phyloP scores from a whole-genome alignment of 2,329 filamentous ascomycete species.

The Ophiostoma sp. region DNA sequence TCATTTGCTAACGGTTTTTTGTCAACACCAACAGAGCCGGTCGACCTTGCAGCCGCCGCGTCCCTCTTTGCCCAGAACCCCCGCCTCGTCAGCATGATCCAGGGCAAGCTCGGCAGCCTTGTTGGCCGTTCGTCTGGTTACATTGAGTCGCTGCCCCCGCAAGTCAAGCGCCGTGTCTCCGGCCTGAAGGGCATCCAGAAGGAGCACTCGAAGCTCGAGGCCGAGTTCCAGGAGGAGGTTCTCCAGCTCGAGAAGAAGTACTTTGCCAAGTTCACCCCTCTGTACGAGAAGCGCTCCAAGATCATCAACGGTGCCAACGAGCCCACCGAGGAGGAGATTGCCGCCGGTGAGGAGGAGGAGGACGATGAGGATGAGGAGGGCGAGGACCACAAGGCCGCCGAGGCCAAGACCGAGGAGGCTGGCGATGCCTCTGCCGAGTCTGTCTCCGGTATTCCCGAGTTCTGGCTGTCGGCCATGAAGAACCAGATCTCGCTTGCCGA shows the following conservation, averaged over 20 bases:
- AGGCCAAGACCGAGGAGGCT: slow-evolving; percentile 57
- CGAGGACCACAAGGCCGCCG: slow-evolving; percentile 52
- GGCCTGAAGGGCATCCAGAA: slow-evolving; percentile 98
- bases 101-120: slow-evolving; percentile 89
- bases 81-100: slow-evolving; percentile 92
- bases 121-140: slow-evolving; percentile 96
- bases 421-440: slow-evolving; percentile 48
- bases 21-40: slow-evolving; percentile 69
- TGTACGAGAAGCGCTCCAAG: slow-evolving; percentile 90
- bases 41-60: slow-evolving; percentile 82
- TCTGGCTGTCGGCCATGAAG: slow-evolving; percentile 99
- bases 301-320: slow-evolving; percentile 88
- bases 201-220: slow-evolving; percentile 97
- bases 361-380: slow-evolving; percentile 64
- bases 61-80: slow-evolving; percentile 96
- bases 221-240: slow-evolving; percentile 97
- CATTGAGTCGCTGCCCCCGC: slow-evolving; percentile 88
- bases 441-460: slow-evolving; percentile 88
- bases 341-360: slow-evolving; percentile 76
- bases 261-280: slow-evolving; percentile 95
- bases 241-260: slow-evolving; percentile 99
- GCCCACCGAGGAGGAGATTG: slow-evolving; percentile 83
- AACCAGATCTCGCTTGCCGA: slow-evolving; percentile 96
- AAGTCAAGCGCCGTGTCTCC: slow-evolving; percentile 88
- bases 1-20: slow-evolving; percentile 4